phyloP scores from a whole-genome alignment of 176 grass and related monocot species.

The Eragrostis curvula region DNA sequence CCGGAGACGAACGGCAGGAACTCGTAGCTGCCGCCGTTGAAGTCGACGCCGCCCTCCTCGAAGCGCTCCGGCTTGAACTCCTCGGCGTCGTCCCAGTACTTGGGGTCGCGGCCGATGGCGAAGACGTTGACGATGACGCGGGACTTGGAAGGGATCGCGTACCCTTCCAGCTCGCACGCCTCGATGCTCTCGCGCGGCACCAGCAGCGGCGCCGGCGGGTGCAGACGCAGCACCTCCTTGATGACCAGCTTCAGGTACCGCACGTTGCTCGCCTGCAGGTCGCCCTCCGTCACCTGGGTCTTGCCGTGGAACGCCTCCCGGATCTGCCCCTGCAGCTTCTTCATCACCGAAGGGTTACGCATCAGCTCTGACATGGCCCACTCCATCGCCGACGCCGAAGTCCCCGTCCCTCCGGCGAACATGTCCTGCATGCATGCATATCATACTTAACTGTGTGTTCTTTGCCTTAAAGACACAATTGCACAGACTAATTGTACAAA shows the following conservation, averaged over 20 bases:
- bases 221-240: slow-evolving; percentile 67
- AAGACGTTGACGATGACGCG: slow-evolving; percentile 45
- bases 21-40: slow-evolving; percentile 53
- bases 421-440: slow-evolving; percentile 47
- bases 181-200: slow-evolving; percentile 54
- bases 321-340: slow-evolving; percentile 64
- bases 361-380: slow-evolving; percentile 88
- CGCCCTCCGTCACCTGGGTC: slow-evolving; percentile 28
- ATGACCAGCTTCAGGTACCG: slow-evolving; percentile 72
- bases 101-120: slow-evolving; percentile 49
- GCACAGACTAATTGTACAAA: too few relatives aligned
- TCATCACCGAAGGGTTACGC: slow-evolving; percentile 52
- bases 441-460: too few relatives aligned
- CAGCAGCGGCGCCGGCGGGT: slow-evolving; percentile 64
- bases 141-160: slow-evolving; percentile 48
- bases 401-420: slow-evolving; percentile 61
- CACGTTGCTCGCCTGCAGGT: slow-evolving; percentile 43
- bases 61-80: slow-evolving; percentile 61
- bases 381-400: slow-evolving; percentile 49
- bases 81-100: slow-evolving; percentile 51
- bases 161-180: slow-evolving; percentile 50
- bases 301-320: slow-evolving; percentile 35
- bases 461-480: too few relatives aligned
- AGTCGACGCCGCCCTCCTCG: slow-evolving; percentile 33
- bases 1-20: slow-evolving; percentile 46